Percentiles rank a stretch among this genome's conserved stretches.
Evolutionary conservation across 805 yeast genomes (phyloP).

Genomic region (Cyberlindnera mycetangii): DNA sequence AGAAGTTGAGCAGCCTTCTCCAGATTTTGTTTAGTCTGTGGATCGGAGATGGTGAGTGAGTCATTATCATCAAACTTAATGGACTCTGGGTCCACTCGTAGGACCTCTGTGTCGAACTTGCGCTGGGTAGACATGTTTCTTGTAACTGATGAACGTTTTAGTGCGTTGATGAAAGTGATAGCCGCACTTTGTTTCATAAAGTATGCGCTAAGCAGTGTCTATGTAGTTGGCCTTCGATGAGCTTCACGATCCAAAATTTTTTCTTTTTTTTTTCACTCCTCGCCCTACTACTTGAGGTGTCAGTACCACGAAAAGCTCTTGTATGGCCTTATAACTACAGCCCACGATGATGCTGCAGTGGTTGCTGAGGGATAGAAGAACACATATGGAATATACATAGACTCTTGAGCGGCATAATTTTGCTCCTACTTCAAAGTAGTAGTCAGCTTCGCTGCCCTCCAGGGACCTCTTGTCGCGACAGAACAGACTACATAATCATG

Average conservation of each 20-base stretch:
- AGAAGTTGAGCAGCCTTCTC: conserved; percentile 58
- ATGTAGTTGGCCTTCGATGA: not conserved
- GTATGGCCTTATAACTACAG: no score
- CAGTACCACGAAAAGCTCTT: no score
- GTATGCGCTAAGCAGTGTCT: not conserved
- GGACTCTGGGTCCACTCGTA: conserved; percentile 21
- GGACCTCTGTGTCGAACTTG: conserved; percentile 14
- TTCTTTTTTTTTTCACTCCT: not conserved
- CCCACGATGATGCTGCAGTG: no score
- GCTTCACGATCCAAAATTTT: not conserved
- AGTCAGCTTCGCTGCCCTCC: no score
- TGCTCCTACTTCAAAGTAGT: no score
- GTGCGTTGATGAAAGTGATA: not conserved
- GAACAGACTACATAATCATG: no score
- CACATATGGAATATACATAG: no score
- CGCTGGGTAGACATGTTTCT: not conserved
- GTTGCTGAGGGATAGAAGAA: no score
- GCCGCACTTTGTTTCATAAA: not conserved
- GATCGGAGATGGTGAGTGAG: conserved; percentile 46
- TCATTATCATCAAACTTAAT: conserved; percentile 22
- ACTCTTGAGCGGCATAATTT: no score
- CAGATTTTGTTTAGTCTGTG: conserved; percentile 49
- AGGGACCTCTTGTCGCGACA: no score
- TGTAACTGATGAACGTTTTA: not conserved
- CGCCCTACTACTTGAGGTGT: no score